Percentiles rank a stretch among this genome's conserved stretches.
These are phyloP conservation scores for Micractinium conductrix DNA, from an alignment of 139 green algal species.

Conservation along the genomic window DNA sequence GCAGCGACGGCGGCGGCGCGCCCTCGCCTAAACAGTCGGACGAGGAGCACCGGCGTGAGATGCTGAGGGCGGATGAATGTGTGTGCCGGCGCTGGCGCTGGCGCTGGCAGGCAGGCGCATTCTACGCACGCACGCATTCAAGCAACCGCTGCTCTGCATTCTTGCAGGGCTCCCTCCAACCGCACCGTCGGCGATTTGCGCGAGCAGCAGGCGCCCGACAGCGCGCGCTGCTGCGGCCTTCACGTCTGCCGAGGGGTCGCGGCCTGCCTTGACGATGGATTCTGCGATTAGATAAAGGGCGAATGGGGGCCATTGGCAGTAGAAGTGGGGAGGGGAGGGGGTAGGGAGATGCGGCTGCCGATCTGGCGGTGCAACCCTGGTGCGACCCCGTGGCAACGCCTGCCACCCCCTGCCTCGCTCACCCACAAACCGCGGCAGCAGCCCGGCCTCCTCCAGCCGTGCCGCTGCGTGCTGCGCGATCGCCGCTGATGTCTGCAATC, in stretches of 20 bases:
- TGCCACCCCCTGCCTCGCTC: too few species aligned
- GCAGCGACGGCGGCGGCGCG: slow-evolving; percentile 32
- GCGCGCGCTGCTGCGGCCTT: slow-evolving; percentile 61
- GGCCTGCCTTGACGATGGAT: slow-evolving; percentile 20
- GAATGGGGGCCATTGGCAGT: too few species aligned
- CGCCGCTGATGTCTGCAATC: slow-evolving; percentile 32
- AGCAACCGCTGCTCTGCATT: too few species aligned
- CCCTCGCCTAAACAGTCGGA: slow-evolving; percentile 17
- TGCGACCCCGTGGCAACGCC: too few species aligned
- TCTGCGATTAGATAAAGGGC: background rate
- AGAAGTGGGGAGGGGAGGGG: background rate
- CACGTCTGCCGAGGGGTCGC: slow-evolving; percentile 53
- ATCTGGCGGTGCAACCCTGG: too few species aligned
- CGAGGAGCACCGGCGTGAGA: too few species aligned
- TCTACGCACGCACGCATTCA: too few species aligned
- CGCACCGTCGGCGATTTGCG: background rate
- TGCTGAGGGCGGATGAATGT: background rate
- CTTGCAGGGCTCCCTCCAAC: too few species aligned
- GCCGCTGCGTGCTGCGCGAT: slow-evolving; percentile 33
- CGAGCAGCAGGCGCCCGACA: slow-evolving; percentile 19
- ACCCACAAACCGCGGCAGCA: slow-evolving; percentile 32
- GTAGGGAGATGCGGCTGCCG: too few species aligned
- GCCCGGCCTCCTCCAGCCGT: slow-evolving; percentile 48
- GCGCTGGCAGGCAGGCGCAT: background rate
- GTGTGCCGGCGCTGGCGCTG: background rate